A percentile compares a stretch with the other conserved stretches of the same genome.
Conservation (phyloP, 2,329 filamentous ascomycete species). For the Chrysosporium queenslandicum region DNA sequence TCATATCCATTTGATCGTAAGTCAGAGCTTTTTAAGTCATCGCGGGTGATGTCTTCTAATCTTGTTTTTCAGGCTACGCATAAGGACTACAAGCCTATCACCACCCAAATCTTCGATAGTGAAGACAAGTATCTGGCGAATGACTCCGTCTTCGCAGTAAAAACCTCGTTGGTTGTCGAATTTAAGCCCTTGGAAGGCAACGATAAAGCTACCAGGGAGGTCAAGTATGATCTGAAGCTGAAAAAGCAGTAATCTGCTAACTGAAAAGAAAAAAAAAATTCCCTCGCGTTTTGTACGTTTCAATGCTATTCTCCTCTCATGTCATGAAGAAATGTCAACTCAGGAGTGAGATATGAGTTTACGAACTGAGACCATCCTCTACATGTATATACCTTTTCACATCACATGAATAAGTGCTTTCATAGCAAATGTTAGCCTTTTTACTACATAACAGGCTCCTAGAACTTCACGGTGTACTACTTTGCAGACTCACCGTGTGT, state of each 20-base stretch:
- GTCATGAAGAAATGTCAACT: not conserved
- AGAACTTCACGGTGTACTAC: too few species aligned
- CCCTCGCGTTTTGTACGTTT: too few species aligned
- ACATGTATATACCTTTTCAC: not conserved
- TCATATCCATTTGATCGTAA: slow-evolving; percentile 53
- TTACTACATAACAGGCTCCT: too few species aligned
- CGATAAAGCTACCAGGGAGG: slow-evolving; percentile 44
- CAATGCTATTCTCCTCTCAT: not conserved
- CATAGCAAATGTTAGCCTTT: too few species aligned
- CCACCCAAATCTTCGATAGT: slow-evolving; percentile 67
- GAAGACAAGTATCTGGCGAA: slow-evolving; percentile 53
- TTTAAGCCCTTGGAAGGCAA: slow-evolving; percentile 46
- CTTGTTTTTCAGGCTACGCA: not conserved
- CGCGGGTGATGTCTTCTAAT: slow-evolving; percentile 6
- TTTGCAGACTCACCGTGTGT: too few species aligned
- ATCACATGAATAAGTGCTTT: too few species aligned
- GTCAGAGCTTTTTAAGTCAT: slow-evolving; percentile 15
- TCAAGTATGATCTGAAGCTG: slow-evolving; percentile 38
- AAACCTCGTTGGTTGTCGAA: slow-evolving; percentile 49
- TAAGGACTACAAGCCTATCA: slow-evolving; percentile 40
- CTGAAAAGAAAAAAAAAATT: not conserved
- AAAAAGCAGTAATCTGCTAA: not conserved
- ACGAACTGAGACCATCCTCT: not conserved
- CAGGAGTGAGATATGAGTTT: not conserved
- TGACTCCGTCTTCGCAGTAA: slow-evolving; percentile 51